Evolutionary conservation across 768 basidiomycete genomes (phyloP).

Genomic region (Jaapia argillacea): DNA sequence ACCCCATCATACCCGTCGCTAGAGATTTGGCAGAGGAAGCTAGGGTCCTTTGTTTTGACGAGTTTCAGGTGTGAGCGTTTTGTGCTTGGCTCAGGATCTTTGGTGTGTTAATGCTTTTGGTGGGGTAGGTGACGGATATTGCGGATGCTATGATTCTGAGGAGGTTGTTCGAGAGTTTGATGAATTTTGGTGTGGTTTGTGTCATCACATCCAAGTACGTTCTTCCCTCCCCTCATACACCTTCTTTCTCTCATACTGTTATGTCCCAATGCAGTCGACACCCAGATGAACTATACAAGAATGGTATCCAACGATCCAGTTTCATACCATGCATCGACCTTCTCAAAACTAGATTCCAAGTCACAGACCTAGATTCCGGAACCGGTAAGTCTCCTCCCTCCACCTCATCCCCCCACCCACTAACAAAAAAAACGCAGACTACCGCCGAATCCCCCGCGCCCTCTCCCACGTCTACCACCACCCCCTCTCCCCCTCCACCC

Average conservation of each 20-base stretch:
- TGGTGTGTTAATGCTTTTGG: slow-evolving; percentile 5
- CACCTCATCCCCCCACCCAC: slow-evolving; percentile 1
- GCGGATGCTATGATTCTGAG: slow-evolving; percentile 97
- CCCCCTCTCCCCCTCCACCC: slow-evolving; percentile 60
- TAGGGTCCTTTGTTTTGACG: slow-evolving; percentile 88
- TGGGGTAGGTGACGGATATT: slow-evolving; percentile 80
- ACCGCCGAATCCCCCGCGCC: slow-evolving; percentile 86
- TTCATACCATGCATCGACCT: slow-evolving; percentile 94
- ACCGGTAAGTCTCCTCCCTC: slow-evolving; percentile 46
- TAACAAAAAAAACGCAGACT: slow-evolving; percentile 51
- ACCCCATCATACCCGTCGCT: slow-evolving; percentile 83
- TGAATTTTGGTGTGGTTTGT: slow-evolving; percentile 84
- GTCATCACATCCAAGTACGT: slow-evolving; percentile 96
- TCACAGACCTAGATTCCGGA: slow-evolving; percentile 92
- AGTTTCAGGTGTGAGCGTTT: slow-evolving; percentile 70
- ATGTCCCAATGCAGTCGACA: slow-evolving; percentile 59
- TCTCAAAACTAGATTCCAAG: slow-evolving; percentile 76
- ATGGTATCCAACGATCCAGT: slow-evolving; percentile 91
- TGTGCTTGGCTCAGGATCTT: slow-evolving; percentile 1
- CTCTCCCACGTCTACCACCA: slow-evolving; percentile 92
- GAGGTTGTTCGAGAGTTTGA: slow-evolving; percentile 76
- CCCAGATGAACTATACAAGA: slow-evolving; percentile 96
- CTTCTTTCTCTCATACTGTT: not conserved
- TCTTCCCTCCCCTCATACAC: not conserved
- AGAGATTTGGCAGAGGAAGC: slow-evolving; percentile 80